A percentile compares a stretch with the other conserved stretches of the same genome.
Conservation (phyloP, 768 basidiomycete genomes). For the Boletus rex-veris region DNA sequence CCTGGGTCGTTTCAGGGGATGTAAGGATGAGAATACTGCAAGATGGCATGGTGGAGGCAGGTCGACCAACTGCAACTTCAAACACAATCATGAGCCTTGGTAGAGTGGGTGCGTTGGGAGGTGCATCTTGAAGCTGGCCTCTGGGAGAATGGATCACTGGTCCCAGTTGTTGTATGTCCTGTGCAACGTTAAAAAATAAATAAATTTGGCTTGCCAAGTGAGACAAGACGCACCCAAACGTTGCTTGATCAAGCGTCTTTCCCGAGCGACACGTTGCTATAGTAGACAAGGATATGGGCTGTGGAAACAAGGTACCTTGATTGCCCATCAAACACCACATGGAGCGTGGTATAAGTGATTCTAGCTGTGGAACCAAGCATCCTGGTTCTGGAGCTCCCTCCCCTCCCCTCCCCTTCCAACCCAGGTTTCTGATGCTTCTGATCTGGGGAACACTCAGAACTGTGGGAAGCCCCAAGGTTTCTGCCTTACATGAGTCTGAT, state of each 20-base stretch:
- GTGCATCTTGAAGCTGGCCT: not conserved
- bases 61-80: constrained; percentile 13
- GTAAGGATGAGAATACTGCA: constrained; percentile 14
- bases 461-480: no score
- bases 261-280: not conserved
- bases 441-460: no score
- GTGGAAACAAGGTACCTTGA: constrained; percentile 20
- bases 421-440: no score
- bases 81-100: constrained; percentile 20
- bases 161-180: constrained; percentile 21
- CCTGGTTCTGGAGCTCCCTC: no score
- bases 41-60: constrained; percentile 1
- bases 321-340: constrained; percentile 20
- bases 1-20: constrained; percentile 2
- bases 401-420: no score
- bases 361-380: no score
- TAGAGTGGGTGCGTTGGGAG: constrained; percentile 12
- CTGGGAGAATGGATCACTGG: constrained; percentile 7
- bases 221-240: constrained; percentile 17
- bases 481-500: no score
- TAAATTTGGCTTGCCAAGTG: not conserved
- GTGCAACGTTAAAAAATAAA: not conserved
- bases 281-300: constrained; percentile 21
- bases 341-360: constrained; percentile 22
- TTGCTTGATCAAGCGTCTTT: constrained; percentile 8